phyloP scores from a whole-genome alignment of 192 early-diverging fungal genomes.

The Phlyctochytrium arcticum region DNA sequence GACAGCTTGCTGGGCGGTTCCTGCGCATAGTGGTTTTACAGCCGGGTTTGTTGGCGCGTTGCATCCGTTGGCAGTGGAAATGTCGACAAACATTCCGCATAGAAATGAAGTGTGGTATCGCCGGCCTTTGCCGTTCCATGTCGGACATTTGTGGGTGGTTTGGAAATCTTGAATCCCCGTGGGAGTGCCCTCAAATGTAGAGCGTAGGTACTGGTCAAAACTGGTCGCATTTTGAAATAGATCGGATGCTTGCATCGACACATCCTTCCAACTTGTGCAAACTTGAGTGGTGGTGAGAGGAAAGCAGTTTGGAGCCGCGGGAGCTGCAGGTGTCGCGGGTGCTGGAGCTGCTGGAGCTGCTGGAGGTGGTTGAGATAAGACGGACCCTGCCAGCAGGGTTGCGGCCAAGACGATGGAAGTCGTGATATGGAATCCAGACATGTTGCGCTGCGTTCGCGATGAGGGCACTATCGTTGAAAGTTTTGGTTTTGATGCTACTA shows the following conservation, averaged over 20 bases:
- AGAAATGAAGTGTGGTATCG: conserved; percentile 25
- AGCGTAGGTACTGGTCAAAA: not conserved
- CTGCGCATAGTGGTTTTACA: conserved; percentile 9
- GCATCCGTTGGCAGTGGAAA: conserved; percentile 7
- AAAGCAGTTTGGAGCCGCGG: no score
- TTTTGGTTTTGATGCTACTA: no score
- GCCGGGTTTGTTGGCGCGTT: not conserved
- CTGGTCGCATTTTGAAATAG: not conserved
- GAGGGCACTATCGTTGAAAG: no score
- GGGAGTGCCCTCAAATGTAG: not conserved
- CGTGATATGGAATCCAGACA: no score
- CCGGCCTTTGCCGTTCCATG: conserved; percentile 29
- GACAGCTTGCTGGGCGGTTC: conserved; percentile 18
- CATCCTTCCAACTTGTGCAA: no score
- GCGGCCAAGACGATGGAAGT: no score
- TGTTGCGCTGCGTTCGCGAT: no score
- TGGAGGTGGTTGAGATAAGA: no score
- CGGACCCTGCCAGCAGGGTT: no score
- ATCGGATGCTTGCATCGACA: not conserved
- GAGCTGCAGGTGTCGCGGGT: no score
- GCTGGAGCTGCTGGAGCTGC: no score
- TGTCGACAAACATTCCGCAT: conserved; percentile 13
- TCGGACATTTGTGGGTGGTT: conserved; percentile 19
- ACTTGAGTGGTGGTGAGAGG: no score
- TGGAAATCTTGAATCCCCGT: conserved; percentile 7